These are phyloP conservation scores for Zygosaccharomyces pseudorouxii DNA, from an alignment of 805 yeast genomes.

Conservation along the genomic window DNA sequence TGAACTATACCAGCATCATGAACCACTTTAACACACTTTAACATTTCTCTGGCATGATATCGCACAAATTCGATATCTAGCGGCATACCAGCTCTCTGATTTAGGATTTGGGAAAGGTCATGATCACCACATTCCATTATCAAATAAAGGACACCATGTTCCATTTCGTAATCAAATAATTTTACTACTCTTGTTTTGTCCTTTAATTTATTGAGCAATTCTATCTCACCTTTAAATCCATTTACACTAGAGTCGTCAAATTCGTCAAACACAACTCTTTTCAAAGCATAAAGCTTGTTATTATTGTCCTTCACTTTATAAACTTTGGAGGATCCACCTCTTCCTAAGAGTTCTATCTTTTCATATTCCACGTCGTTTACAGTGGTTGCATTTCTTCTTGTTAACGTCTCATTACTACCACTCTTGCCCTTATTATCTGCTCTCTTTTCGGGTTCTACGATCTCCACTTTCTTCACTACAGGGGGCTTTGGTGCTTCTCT, in stretches of 20 bases:
- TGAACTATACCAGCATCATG: conserved; percentile 83
- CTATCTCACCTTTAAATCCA: conserved; percentile 89
- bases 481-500: conserved; percentile 12
- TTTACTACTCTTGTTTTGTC: conserved; percentile 70
- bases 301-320: conserved; percentile 62
- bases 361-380: conserved; percentile 66
- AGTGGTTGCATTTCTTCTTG: conserved; percentile 24
- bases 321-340: conserved; percentile 91
- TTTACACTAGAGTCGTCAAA: conserved; percentile 67
- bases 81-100: conserved; percentile 45
- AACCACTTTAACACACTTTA: conserved; percentile 82
- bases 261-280: conserved; percentile 74
- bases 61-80: conserved; percentile 73
- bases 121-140: conserved; percentile 96
- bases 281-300: conserved; percentile 68
- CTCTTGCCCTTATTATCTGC: neutral
- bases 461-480: conserved; percentile 11
- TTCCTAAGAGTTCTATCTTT: conserved; percentile 71
- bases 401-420: conserved; percentile 3
- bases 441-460: conserved; percentile 7
- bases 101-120: conserved; percentile 78
- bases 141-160: conserved; percentile 57
- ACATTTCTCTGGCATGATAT: conserved; percentile 70
- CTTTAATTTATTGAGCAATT: conserved; percentile 56
- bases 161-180: conserved; percentile 67